These are phyloP conservation scores for Dothideomycetidae sp. DNA, from an alignment of 2,329 filamentous ascomycete species.

Conservation along the genomic window DNA sequence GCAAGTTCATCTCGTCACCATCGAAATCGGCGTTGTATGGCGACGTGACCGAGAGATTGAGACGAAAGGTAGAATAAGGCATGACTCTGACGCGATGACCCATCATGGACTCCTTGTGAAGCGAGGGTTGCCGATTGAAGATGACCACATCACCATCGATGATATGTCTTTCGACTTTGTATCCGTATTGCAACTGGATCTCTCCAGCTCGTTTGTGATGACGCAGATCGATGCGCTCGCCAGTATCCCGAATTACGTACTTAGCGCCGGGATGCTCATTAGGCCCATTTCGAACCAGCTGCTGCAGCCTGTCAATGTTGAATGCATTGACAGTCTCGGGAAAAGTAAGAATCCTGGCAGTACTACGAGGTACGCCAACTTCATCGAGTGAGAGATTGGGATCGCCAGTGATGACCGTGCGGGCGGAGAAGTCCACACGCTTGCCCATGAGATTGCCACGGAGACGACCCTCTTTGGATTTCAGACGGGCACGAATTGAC, in stretches of 20 bases:
- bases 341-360: conserved; percentile 85
- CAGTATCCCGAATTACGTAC: conserved; percentile 88
- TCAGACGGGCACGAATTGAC: conserved; percentile 88
- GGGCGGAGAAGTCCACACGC: conserved; percentile 96
- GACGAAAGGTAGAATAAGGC: conserved; percentile 96
- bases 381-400: conserved; percentile 93
- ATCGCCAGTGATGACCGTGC: conserved; percentile 98
- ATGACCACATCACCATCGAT: conserved; percentile 95
- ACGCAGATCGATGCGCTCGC: conserved; percentile 84
- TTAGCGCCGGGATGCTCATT: conserved; percentile 92
- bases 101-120: conserved; percentile 99
- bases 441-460: conserved; percentile 99
- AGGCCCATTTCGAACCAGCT: conserved; percentile 82
- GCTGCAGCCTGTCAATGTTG: conserved; percentile 86
- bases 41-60: conserved; percentile 94
- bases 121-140: conserved; percentile 97
- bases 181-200: conserved; percentile 83
- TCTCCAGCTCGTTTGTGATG: conserved; percentile 81
- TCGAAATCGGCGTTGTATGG: conserved; percentile 99
- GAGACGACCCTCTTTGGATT: conserved; percentile 96
- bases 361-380: conserved; percentile 89
- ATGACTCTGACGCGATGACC: conserved; percentile 93
- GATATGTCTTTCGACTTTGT: conserved; percentile 96
- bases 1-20: conserved; percentile 99
- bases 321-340: conserved; percentile 95